Conservation (phyloP, 495 filamentous ascomycete species). For the Aspergillus nanangensis region DNA sequence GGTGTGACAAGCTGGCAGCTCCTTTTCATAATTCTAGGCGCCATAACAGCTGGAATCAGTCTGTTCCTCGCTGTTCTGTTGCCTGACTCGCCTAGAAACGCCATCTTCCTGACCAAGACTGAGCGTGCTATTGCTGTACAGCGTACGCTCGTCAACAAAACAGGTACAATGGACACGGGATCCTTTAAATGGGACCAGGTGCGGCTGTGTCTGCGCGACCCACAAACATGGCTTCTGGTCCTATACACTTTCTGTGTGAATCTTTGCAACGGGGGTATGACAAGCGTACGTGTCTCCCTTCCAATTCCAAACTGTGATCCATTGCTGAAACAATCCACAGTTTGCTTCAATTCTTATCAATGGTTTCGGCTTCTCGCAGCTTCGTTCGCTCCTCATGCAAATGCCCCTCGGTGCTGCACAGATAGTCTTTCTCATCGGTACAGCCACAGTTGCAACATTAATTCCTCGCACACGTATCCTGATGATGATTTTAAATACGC, state of each 20-base stretch:
- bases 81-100: slow-evolving; percentile 45
- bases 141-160: slow-evolving; percentile 53
- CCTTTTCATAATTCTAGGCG: slow-evolving; percentile 39
- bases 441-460: slow-evolving; percentile 23
- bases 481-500: slow-evolving; percentile 29
- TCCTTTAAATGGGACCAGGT: slow-evolving; percentile 55
- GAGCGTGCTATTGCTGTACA: slow-evolving; percentile 51
- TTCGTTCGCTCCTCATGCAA: slow-evolving; percentile 32
- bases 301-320: too few relatives aligned
- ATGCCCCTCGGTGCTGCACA: slow-evolving; percentile 34
- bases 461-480: slow-evolving; percentile 15
- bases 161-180: slow-evolving; percentile 51
- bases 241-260: slow-evolving; percentile 35
- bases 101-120: slow-evolving; percentile 40
- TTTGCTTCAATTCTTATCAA: slow-evolving; percentile 38
- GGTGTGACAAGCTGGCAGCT: slow-evolving; percentile 34
- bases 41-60: slow-evolving; percentile 32
- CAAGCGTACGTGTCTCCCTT: slow-evolving; percentile 24
- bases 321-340: slow-evolving; percentile 6
- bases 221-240: slow-evolving; percentile 44
- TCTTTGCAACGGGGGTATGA: slow-evolving; percentile 40
- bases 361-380: slow-evolving; percentile 35
- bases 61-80: slow-evolving; percentile 38
- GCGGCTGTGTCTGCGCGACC: slow-evolving; percentile 45
- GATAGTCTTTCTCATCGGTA: slow-evolving; percentile 32